Percentiles rank a stretch among this genome's conserved stretches.
phyloP scores from a whole-genome alignment of 441 rosid genomes.

The Gossypium gossypioides region DNA sequence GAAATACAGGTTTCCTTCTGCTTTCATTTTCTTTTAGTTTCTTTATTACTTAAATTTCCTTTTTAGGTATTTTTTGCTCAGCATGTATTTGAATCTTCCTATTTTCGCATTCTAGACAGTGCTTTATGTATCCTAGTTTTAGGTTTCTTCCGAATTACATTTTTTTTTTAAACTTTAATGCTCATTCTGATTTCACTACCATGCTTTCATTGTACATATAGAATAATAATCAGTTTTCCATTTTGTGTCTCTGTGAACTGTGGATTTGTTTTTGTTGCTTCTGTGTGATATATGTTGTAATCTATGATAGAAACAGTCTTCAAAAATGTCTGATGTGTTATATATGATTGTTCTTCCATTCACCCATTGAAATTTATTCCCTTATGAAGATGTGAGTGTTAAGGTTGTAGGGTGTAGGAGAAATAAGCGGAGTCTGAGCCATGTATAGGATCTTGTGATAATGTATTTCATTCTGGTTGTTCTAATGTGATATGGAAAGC shows the following conservation, averaged over 20 bases:
- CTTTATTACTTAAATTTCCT: background rate
- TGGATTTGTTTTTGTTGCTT: background rate
- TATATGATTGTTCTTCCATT: background rate
- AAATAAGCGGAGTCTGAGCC: background rate
- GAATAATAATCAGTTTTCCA: too few relatives aligned
- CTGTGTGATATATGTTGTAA: background rate
- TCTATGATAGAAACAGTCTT: background rate
- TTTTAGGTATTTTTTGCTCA: background rate
- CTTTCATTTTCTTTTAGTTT: background rate
- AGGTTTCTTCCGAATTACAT: background rate
- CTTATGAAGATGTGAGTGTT: background rate
- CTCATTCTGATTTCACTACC: background rate
- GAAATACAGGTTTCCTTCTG: conserved; percentile 62
- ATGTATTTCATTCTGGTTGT: background rate
- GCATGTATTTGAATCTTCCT: background rate
- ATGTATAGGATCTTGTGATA: background rate
- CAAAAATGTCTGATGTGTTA: background rate
- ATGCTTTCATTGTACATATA: background rate
- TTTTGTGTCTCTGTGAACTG: background rate
- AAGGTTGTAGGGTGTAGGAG: background rate
- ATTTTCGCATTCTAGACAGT: background rate
- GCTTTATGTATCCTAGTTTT: background rate
- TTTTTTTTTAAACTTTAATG: background rate
- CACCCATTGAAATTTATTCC: background rate
- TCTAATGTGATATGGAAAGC: background rate